Conservation (phyloP, 202 grass and related monocot genomes). For the Panicum hallii region DNA sequence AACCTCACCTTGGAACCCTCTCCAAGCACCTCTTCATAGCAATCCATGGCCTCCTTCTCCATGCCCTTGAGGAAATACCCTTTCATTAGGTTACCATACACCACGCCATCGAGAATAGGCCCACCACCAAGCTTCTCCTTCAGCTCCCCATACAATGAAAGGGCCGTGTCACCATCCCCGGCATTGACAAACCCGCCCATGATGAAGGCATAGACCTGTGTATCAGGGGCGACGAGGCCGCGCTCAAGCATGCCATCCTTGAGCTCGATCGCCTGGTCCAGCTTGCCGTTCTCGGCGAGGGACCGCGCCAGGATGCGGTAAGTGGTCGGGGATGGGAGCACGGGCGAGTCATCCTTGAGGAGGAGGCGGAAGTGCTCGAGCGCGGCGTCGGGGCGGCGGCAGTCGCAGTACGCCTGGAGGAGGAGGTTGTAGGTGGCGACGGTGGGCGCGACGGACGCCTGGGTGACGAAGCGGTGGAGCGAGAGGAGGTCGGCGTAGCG, state of each 20-base stretch:
- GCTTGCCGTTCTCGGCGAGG: conserved; percentile 75
- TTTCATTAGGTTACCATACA: conserved; percentile 94
- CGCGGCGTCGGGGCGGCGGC: conserved; percentile 76
- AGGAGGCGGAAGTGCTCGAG: conserved; percentile 89
- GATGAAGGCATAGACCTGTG: conserved; percentile 72
- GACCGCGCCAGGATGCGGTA: conserved; percentile 88
- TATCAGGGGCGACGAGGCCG: conserved; percentile 69
- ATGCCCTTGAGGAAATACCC: conserved; percentile 86
- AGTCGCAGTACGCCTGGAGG: conserved; percentile 90
- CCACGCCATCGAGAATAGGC: conserved; percentile 64
- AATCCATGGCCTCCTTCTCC: conserved; percentile 77
- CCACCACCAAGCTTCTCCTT: conserved; percentile 63
- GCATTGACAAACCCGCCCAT: conserved; percentile 77
- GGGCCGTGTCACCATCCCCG: conserved; percentile 48
- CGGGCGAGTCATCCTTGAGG: conserved; percentile 78
- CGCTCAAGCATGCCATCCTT: conserved; percentile 86
- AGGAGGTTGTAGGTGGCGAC: conserved; percentile 87
- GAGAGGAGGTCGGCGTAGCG: conserved; percentile 85
- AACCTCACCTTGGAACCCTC: conserved; percentile 77
- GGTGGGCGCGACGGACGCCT: conserved; percentile 86
- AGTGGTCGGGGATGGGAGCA: conserved; percentile 75
- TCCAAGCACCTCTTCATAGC: conserved; percentile 59
- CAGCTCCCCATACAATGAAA: conserved; percentile 79
- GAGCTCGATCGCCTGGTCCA: conserved; percentile 81
- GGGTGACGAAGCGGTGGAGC: conserved; percentile 92